Evolutionary conservation across 495 filamentous ascomycete genomes (phyloP).

Genomic region (Oleoguttula mirabilis): DNA sequence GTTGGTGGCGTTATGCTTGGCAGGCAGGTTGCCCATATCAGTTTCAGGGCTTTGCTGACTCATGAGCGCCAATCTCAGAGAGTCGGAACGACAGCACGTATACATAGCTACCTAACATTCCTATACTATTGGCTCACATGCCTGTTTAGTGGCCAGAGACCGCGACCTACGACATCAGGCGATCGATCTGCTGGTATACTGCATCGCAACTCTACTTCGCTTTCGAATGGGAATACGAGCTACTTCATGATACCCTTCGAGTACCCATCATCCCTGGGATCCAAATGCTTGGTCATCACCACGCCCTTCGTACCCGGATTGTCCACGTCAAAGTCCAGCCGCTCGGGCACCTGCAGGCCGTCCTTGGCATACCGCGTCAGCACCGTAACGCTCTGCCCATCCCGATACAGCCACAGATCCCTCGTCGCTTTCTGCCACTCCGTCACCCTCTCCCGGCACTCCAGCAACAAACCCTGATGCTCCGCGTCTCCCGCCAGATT

Average conservation of each 20-base stretch:
- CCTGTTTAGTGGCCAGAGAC: no score
- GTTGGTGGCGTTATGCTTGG: no score
- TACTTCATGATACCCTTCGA: not conserved
- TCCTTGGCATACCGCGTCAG: slow-evolving; percentile 25
- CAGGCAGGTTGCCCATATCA: no score
- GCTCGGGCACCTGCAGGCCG: slow-evolving; percentile 32
- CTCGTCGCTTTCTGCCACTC: slow-evolving; percentile 32
- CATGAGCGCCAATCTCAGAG: no score
- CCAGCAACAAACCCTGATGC: slow-evolving; percentile 18
- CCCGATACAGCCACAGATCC: slow-evolving; percentile 35
- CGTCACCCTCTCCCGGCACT: slow-evolving; percentile 25
- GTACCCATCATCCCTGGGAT: not conserved
- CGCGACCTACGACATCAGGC: no score
- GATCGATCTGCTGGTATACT: no score
- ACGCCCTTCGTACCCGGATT: slow-evolving; percentile 14
- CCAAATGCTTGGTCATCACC: not conserved
- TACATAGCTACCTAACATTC: no score
- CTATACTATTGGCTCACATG: no score
- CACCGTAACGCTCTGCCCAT: slow-evolving; percentile 29
- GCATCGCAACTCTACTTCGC: no score
- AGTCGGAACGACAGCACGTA: no score
- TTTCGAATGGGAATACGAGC: no score
- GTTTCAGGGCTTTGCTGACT: no score
- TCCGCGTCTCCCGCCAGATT: slow-evolving; percentile 28
- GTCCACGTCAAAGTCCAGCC: slow-evolving; percentile 33